Base-by-base conservation (phyloP, 2,329 filamentous ascomycete genomes). In the Mycosphaerelloides madeirae region DNA sequence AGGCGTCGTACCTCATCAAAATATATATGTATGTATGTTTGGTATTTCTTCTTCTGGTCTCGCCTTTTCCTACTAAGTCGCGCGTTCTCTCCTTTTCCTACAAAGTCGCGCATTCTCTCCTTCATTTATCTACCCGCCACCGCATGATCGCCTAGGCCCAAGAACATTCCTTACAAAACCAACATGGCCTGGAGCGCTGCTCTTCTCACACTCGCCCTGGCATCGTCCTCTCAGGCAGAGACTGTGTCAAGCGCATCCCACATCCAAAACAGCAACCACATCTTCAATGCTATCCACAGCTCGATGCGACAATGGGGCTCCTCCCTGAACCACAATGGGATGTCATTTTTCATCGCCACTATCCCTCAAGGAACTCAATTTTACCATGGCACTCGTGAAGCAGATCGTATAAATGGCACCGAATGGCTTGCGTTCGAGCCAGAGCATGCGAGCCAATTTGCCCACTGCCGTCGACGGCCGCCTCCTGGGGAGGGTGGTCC, bases 371-470 rank as follows among this genome's bases (percentile, higher is more conserved):
- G 80, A 3, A 83, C 80, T 0, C 67, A 81, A 29, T 63, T 88
- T 8, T 86, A 87, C 56, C 85, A 89, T 58, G 85, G 85, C 11
- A 74, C 73, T 0, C 53, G 53, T 7, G 61, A 57, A 0, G 53
- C 68, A 1, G 63, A 73, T 1, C 68, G 72, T 0, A 73, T 85
- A 0, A 62, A 65, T 2, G 75, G 72, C 0, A 75, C 73, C 3
- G 81, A 88, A 56, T 88, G 85, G 84, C 69, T 89, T 1, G 85
- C 85, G 0, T 89, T 88, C 57, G 85, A 89, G 61, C 75, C 83
- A 3, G 84, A 89, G 55, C 85, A 89, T 63, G 81, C 84, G 0
- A 71, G 84, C 52, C 60, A 71, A 2, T 88, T 89, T 65, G 80
- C 83, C 32, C 61, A 63, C 14, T 53, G 56, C 7, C 47, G 41